Evolutionary conservation across 305 asterid species (phyloP).

Genomic region (Fraxinus paxiana): DNA sequence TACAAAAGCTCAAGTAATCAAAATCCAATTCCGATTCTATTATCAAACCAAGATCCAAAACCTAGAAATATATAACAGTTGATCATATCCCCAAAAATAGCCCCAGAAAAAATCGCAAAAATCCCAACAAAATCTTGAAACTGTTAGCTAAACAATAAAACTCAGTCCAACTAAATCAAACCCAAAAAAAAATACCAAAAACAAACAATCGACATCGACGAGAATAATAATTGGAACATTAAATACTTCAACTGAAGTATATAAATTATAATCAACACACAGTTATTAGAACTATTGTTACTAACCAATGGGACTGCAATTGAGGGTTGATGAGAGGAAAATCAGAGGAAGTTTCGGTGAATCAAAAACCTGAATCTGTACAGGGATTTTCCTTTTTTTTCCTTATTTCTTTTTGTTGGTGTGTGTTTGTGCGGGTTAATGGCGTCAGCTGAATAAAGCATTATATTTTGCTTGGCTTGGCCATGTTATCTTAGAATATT

Average conservation of each 20-base stretch:
- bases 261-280: neutral
- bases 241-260: neutral
- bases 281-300: neutral
- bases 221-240: neutral
- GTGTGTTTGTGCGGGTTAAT: neutral
- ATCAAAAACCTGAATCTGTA: constrained; percentile 19
- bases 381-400: constrained; percentile 17
- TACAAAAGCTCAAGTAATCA: neutral
- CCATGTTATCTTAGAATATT: neutral
- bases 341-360: constrained; percentile 15
- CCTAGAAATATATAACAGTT: neutral
- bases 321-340: constrained; percentile 13
- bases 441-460: neutral
- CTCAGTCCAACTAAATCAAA: neutral
- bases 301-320: constrained; percentile 18
- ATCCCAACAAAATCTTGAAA: neutral
- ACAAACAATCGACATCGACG: neutral
- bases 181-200: neutral
- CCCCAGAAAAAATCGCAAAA: neutral
- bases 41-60: neutral
- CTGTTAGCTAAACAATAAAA: neutral
- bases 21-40: neutral
- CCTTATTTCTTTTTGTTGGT: neutral
- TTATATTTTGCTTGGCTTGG: constrained; percentile 1
- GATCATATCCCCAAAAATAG: neutral